These are phyloP conservation scores for Dioscorea dumetorum DNA, from an alignment of 106 monocot genomes.

Conservation along the genomic window DNA sequence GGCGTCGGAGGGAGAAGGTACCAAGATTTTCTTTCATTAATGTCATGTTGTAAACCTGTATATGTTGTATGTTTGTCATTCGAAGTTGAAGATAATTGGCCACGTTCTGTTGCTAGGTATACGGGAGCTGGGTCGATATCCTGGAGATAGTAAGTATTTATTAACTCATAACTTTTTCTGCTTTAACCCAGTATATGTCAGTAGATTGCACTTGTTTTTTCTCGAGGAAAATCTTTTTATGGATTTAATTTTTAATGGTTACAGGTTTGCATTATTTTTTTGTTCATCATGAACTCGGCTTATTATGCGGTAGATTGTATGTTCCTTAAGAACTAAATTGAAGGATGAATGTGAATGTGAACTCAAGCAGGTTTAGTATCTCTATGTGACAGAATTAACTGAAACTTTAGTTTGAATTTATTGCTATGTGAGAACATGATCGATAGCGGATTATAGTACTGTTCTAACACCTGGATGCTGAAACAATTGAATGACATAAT, in stretches of 20 bases:
- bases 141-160: slow-evolving; percentile 32
- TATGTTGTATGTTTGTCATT: background rate
- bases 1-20: slow-evolving; percentile 59
- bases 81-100: background rate
- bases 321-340: no score
- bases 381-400: no score
- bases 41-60: background rate
- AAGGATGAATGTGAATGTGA: no score
- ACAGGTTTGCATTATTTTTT: background rate
- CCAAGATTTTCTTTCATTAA: background rate
- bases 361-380: no score
- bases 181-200: background rate
- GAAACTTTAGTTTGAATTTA: no score
- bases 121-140: slow-evolving; percentile 24
- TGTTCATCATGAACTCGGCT: background rate
- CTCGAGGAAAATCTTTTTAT: background rate
- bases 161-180: background rate
- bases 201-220: background rate
- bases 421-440: no score
- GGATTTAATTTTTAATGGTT: no score
- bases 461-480: no score
- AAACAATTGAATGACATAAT: no score
- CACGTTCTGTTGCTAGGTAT: slow-evolving; percentile 15
- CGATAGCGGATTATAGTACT: no score
- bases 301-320: background rate